Evolutionary conservation across 306 rosid genomes (phyloP), one percentile per base, ranked within the genome.

Genomic region (Alnus glutinosa): DNA sequence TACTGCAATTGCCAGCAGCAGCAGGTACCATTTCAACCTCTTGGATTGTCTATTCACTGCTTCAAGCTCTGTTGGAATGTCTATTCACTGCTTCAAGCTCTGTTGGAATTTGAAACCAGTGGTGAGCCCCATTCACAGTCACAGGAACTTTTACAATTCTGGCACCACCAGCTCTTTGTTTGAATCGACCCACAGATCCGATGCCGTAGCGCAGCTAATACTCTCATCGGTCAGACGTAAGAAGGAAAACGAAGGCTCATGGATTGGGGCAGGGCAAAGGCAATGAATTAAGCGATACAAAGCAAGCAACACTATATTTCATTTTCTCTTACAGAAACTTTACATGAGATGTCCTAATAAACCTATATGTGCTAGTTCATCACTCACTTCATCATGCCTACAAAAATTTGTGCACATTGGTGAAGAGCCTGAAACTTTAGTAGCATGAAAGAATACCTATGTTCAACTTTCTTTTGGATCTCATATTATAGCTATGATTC

Each of bases 371-470:
- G 85, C 88, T 86, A 89, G 83, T 86, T 85, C 86, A 85, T 88
- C 92, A 81, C 77, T 82, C 88, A 78, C 83, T 83, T 71, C 78
- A 77, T 75, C 55, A 79, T 78, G 83, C 93, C 98, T 94, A 92
- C 97, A 94, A 94, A 92, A 94, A 86, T 91, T 92, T 87, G 81
- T 86, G 91, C 97, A 77, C 87, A 86, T 84, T 78, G 92, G 84
- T 74, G 81, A 83, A 82, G 86, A 85, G 86, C 88, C 85, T 68
- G 72, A 42, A 68, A 68, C 52, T 83, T 80, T 54, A 85, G 84
- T 70, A 81, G 84, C 91, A 84, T 83, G 70, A 89, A 88, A 87
- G 92, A 89, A 92, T 87, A 85, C 37, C 69, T 76, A 74, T 73
- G 85, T 79, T 86, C 83, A 74, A 82, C 52, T 83, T 88, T 86